Conservation (phyloP, 352 stramenopile genomes). For the Phytopythium vexans region DNA sequence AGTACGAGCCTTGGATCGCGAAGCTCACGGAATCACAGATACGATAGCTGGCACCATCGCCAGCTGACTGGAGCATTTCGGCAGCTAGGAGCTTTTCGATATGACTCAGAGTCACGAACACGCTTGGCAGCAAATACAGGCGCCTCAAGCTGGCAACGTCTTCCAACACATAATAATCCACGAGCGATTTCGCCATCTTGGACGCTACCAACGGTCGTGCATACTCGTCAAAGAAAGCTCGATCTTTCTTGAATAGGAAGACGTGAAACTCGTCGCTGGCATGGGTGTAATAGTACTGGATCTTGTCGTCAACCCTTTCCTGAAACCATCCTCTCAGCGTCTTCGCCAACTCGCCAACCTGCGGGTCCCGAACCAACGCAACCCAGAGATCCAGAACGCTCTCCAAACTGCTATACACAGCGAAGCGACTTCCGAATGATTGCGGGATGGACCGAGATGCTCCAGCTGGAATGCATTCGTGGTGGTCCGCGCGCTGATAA, state of each 20-base stretch:
- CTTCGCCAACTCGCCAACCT: conserved; percentile 17
- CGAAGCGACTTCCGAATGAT: conserved; percentile 31
- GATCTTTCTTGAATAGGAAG: conserved; percentile 55
- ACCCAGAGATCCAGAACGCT: conserved; percentile 32
- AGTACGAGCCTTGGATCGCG: conserved; percentile 20
- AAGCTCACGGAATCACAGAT: conserved; percentile 30
- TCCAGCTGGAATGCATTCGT: conserved; percentile 24
- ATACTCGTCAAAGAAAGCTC: conserved; percentile 34
- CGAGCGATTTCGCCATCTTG: conserved; percentile 49
- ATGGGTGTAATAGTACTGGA: conserved; percentile 36
- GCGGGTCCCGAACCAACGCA: conserved; percentile 10
- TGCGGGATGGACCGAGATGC: conserved; percentile 18
- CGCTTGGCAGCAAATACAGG: conserved; percentile 22
- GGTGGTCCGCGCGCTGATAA: conserved; percentile 34
- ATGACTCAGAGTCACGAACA: conserved; percentile 26
- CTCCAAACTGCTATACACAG: conserved; percentile 32
- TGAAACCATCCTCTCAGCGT: conserved; percentile 33
- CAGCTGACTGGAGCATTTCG: conserved; percentile 13
- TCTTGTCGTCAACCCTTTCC: conserved; percentile 18
- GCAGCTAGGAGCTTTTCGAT: conserved; percentile 45
- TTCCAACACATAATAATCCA: conserved; percentile 50
- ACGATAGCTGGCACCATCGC: conserved; percentile 9
- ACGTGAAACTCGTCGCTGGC: conserved; percentile 51
- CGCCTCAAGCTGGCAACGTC: conserved; percentile 19
- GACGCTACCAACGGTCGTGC: conserved; percentile 28